Conservation (phyloP, 768 basidiomycete species). For the Crassisporium funariophilum region DNA sequence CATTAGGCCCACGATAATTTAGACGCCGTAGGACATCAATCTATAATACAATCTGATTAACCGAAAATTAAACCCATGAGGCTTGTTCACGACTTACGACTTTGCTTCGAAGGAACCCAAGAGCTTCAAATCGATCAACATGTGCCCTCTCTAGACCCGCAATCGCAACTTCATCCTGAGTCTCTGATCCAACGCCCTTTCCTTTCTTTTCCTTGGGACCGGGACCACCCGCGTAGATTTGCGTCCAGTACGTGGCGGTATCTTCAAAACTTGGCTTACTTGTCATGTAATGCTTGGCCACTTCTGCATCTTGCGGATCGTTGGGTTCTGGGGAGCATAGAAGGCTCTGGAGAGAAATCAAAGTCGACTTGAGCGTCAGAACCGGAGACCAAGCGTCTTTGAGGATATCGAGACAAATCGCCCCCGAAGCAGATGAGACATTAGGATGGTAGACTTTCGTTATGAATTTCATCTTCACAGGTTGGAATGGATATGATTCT, state of each 20-base stretch:
- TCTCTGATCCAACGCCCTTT: slow-evolving; percentile 46
- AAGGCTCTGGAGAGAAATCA: slow-evolving; percentile 92
- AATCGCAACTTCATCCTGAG: slow-evolving; percentile 61
- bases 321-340: slow-evolving; percentile 94
- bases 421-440: slow-evolving; percentile 90
- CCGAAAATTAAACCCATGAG: neutral
- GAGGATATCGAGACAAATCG: slow-evolving; percentile 90
- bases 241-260: slow-evolving; percentile 93
- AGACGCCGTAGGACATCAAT: slow-evolving; percentile 86
- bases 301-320: slow-evolving; percentile 97
- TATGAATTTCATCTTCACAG: slow-evolving; percentile 98
- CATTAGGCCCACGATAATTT: slow-evolving; percentile 86
- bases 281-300: slow-evolving; percentile 95
- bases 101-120: slow-evolving; percentile 83
- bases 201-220: slow-evolving; percentile 44
- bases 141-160: slow-evolving; percentile 85
- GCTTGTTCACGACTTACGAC: slow-evolving; percentile 62
- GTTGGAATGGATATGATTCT: slow-evolving; percentile 89
- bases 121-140: slow-evolving; percentile 79
- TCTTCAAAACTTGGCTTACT: slow-evolving; percentile 86
- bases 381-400: slow-evolving; percentile 95
- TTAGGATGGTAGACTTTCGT: slow-evolving; percentile 98
- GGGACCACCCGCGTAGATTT: slow-evolving; percentile 85
- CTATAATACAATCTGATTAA: slow-evolving; percentile 38
- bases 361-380: slow-evolving; percentile 91